These are phyloP conservation scores for Aspergillus biplanus DNA, from an alignment of 495 filamentous ascomycete species.

Conservation along the genomic window DNA sequence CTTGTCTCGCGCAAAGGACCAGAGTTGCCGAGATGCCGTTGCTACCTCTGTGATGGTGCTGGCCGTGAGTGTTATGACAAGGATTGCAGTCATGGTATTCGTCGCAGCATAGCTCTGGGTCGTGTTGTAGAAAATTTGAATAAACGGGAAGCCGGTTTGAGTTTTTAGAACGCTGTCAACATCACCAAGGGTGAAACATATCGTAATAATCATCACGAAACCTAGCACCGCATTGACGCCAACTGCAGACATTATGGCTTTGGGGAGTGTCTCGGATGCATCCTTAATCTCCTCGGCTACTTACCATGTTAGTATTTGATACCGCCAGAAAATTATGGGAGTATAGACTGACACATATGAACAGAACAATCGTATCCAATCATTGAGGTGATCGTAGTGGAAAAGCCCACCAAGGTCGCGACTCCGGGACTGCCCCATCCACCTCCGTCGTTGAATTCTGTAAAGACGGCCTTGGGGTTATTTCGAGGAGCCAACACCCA, in stretches of 20 bases:
- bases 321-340: constrained; percentile 17
- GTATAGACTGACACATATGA: constrained; percentile 51
- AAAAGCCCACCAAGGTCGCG: constrained; percentile 59
- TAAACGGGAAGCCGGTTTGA: constrained; percentile 53
- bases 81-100: constrained; percentile 53
- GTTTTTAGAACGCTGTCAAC: constrained; percentile 42
- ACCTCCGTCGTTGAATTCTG: constrained; percentile 57
- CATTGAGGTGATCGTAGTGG: constrained; percentile 54
- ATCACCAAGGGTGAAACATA: constrained; percentile 58
- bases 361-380: constrained; percentile 60
- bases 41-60: constrained; percentile 58
- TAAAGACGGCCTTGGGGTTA: constrained; percentile 53
- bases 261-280: constrained; percentile 59
- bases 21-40: constrained; percentile 60
- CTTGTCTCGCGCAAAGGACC: constrained; percentile 59
- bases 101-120: constrained; percentile 48
- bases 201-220: constrained; percentile 55
- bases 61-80: constrained; percentile 52
- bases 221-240: constrained; percentile 54
- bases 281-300: constrained; percentile 60
- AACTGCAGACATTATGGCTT: constrained; percentile 54
- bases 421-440: constrained; percentile 57
- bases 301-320: not conserved
- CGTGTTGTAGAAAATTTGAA: constrained; percentile 58
- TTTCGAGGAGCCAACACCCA: constrained; percentile 55